Conservation (phyloP, 768 basidiomycete species). For the Mycena capillaripes region DNA sequence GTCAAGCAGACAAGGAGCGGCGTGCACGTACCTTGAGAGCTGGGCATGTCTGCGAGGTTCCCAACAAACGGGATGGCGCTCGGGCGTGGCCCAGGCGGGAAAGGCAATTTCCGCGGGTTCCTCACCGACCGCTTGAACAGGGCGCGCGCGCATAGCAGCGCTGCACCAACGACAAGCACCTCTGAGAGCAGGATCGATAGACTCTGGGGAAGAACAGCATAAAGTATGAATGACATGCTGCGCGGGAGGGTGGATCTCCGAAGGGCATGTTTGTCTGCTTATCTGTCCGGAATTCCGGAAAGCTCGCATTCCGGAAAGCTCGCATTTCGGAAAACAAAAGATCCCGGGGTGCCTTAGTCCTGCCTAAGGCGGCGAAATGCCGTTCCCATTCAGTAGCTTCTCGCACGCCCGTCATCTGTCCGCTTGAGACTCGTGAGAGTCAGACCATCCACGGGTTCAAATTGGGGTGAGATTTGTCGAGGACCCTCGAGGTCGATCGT, state of each 20-base stretch:
- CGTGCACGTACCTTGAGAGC: slow-evolving; percentile 21
- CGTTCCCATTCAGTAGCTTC: background rate
- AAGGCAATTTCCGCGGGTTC: slow-evolving; percentile 22
- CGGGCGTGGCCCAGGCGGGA: slow-evolving; percentile 34
- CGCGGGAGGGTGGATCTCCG: background rate
- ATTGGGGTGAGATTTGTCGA: no score
- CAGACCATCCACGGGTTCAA: no score
- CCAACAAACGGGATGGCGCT: slow-evolving; percentile 34
- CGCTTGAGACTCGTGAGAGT: background rate
- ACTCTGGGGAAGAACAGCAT: background rate
- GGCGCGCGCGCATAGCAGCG: background rate
- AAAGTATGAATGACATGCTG: background rate
- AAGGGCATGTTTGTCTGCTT: background rate
- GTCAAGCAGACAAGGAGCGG: background rate
- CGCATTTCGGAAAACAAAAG: background rate
- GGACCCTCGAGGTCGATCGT: no score
- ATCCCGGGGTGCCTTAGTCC: background rate
- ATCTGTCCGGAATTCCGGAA: background rate
- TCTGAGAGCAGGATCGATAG: background rate
- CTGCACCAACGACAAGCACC: background rate
- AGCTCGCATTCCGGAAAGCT: background rate
- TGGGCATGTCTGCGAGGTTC: slow-evolving; percentile 35
- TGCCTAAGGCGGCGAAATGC: background rate
- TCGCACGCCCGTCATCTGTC: slow-evolving; percentile 5
- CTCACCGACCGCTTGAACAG: slow-evolving; percentile 20